Evolutionary conservation across 2,329 filamentous ascomycete species (phyloP).

Genomic region (Aspergillus puulaauensis): DNA sequence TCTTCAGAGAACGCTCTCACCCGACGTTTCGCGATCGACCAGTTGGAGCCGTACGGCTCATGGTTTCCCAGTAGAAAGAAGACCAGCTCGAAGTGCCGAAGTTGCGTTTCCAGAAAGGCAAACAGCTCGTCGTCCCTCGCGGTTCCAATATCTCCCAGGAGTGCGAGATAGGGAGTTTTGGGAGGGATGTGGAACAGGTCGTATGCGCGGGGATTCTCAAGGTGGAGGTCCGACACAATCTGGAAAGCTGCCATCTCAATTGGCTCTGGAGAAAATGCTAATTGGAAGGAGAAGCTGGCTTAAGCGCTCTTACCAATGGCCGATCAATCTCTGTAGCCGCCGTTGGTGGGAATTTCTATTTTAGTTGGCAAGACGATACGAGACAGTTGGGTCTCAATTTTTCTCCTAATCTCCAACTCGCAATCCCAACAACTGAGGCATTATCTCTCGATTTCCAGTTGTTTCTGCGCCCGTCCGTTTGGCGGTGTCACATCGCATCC

Average conservation of each 20-base stretch:
- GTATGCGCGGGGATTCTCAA: constrained; percentile 53
- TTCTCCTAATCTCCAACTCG: neutral
- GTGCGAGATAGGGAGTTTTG: constrained; percentile 52
- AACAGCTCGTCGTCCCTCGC: constrained; percentile 45
- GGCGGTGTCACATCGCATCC: neutral
- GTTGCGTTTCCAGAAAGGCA: constrained; percentile 50
- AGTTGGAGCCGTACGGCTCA: constrained; percentile 49
- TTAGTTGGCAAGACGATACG: neutral
- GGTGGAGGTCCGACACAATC: constrained; percentile 60
- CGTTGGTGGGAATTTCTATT: neutral
- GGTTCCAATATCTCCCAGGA: constrained; percentile 59
- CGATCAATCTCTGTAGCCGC: constrained; percentile 10
- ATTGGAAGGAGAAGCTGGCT: neutral
- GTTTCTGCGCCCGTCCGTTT: neutral
- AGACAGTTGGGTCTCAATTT: neutral
- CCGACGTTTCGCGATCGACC: constrained; percentile 22
- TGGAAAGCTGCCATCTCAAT: constrained; percentile 33
- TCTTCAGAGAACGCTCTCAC: constrained; percentile 26
- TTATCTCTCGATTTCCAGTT: neutral
- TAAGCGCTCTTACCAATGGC: constrained; percentile 10
- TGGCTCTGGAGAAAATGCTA: neutral
- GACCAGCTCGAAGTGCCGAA: constrained; percentile 50
- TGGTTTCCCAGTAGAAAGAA: constrained; percentile 59
- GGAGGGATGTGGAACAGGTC: constrained; percentile 51
- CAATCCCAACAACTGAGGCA: neutral